A percentile compares a stretch with the other conserved stretches of the same genome.
These are phyloP conservation scores for Backusella psychrophila DNA, from an alignment of 192 early-diverging fungal genomes.

Conservation along the genomic window DNA sequence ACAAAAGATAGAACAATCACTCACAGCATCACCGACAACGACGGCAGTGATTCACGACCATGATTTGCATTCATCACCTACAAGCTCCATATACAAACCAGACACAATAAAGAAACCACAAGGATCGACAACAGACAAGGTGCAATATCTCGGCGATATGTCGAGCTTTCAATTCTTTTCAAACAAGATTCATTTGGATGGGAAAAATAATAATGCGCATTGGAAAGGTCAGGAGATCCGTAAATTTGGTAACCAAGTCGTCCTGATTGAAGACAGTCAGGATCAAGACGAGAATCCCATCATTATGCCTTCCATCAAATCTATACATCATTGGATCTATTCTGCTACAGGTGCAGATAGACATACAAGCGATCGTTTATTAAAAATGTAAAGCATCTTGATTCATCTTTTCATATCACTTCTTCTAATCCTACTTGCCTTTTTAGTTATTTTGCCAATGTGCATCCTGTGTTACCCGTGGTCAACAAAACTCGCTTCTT, in stretches of 20 bases:
- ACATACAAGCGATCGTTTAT: conserved; percentile 28
- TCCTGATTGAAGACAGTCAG: conserved; percentile 22
- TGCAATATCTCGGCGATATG: conserved; percentile 34
- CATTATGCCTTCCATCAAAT: conserved; percentile 5
- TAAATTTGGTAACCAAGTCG: conserved; percentile 34
- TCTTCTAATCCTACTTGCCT: neutral
- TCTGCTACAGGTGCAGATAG: conserved; percentile 30
- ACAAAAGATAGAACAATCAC: conserved; percentile 5
- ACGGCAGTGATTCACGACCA: neutral
- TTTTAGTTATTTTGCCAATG: conserved; percentile 59
- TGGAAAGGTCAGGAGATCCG: conserved; percentile 14
- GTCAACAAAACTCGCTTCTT: conserved; percentile 64
- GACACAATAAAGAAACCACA: neutral
- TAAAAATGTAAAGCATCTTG: conserved; percentile 22
- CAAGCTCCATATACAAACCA: neutral
- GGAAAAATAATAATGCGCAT: neutral
- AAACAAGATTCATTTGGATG: conserved; percentile 32
- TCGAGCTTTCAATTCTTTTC: conserved; percentile 35
- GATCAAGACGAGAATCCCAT: neutral
- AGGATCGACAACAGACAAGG: conserved; percentile 11
- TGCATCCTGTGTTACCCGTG: conserved; percentile 71
- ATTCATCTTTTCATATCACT: neutral
- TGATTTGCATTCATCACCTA: neutral
- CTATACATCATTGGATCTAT: conserved; percentile 31
- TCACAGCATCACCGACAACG: neutral